Evolutionary conservation across 2,329 filamentous ascomycete genomes (phyloP), one percentile per base, ranked within the genome.

Genomic region (Aspergillus sp.): DNA sequence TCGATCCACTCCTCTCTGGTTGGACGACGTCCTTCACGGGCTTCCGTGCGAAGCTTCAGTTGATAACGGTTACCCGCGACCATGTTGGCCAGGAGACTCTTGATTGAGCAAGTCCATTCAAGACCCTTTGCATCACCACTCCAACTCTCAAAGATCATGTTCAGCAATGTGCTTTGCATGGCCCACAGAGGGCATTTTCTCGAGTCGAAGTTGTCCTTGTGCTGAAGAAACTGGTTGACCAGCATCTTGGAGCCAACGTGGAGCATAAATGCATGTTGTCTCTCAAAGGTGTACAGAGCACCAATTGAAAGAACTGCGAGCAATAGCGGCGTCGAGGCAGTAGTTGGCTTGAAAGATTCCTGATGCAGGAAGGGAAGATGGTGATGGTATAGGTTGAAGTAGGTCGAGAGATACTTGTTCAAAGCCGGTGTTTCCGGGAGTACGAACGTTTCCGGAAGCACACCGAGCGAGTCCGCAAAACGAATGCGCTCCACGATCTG

Each of bases 121-220:
- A 99, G 83, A 39, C 95, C 95, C 77, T 97, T 98, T 37, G 95
- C 89, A 70, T 98, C 95, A 68, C 95, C 95, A 74, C 95, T 98
- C 95, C 95, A 99, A 81, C 93, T 98, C 55, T 95, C 92, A 74
- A 99, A 98, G 64, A 97, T 88, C 95, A 98, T 98, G 81, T 99
- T 99, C 58, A 99, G 82, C 54, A 99, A 80, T 3, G 93, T 96
- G 73, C 91, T 91, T 74, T 99, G 95, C 91, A 98, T 98, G 48
- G 93, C 95, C 93, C 95, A 98, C 13, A 99, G 78, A 4, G 95
- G 95, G 69, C 93, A 98, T 75, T 97, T 98, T 67, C 93, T 88
- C 8, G 95, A 98, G 80, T 93, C 96, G 75, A 98, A 98, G 77
- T 96, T 96, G 75, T 97, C 93, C 81, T 97, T 97, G 79, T 97